These are phyloP conservation scores for Medicago truncatula DNA, from an alignment of 306 rosid genomes.

Conservation along the genomic window MtrunA17r5.0-ANR NC_053046.1:617001-617500, in stretches of 20 bases:
- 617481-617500: constrained; percentile 45
- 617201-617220: neutral
- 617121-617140: too few species aligned
- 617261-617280: too few species aligned
- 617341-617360: constrained; percentile 45
- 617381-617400: constrained; percentile 40
- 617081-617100: too few species aligned
- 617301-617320: constrained; percentile 10
- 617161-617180: too few species aligned
- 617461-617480: constrained; percentile 50
- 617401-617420: constrained; percentile 42
- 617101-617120: too few species aligned
- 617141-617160: neutral
- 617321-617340: constrained; percentile 24
- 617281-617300: neutral
- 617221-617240: constrained; percentile 30
- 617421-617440: constrained; percentile 26
- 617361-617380: constrained; percentile 45
- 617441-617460: constrained; percentile 42
- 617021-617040: too few species aligned
- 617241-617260: neutral
- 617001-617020: too few species aligned
- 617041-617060: too few species aligned
- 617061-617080: too few species aligned
- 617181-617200: neutral